Evolutionary conservation across 2,329 filamentous ascomycete genomes (phyloP).

Genomic region (Microdochium nivale): DNA sequence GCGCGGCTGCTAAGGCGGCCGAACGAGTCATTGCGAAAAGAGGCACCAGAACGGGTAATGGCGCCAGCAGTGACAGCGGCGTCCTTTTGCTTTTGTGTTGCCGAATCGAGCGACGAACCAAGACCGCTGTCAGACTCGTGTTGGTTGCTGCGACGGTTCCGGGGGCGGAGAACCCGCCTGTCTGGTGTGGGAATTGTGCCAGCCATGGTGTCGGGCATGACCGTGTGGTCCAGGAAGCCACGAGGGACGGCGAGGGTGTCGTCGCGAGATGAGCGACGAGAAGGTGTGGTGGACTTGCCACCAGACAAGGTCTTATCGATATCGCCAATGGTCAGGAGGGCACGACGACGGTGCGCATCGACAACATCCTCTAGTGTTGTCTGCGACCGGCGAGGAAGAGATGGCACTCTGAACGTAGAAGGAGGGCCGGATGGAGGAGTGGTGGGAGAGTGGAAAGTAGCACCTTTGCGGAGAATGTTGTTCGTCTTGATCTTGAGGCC

Average conservation of each 20-base stretch:
- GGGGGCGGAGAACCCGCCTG: slow-evolving; percentile 43
- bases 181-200: slow-evolving; percentile 24
- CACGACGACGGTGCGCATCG: slow-evolving; percentile 59
- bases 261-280: slow-evolving; percentile 38
- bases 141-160: slow-evolving; percentile 48
- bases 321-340: slow-evolving; percentile 55
- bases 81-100: slow-evolving; percentile 40
- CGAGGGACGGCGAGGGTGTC: slow-evolving; percentile 52
- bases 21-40: slow-evolving; percentile 38
- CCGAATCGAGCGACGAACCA: slow-evolving; percentile 69
- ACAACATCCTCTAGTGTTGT: slow-evolving; percentile 65
- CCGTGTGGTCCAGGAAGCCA: slow-evolving; percentile 47
- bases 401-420: slow-evolving; percentile 36
- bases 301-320: slow-evolving; percentile 55
- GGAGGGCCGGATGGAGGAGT: slow-evolving; percentile 28
- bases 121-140: slow-evolving; percentile 83
- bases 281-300: slow-evolving; percentile 27
- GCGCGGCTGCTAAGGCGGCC: slow-evolving; percentile 60
- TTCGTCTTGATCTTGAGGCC: slow-evolving; percentile 42
- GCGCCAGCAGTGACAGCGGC: slow-evolving; percentile 39
- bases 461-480: slow-evolving; percentile 59
- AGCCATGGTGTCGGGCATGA: slow-evolving; percentile 39
- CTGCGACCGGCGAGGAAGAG: slow-evolving; percentile 56
- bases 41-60: slow-evolving; percentile 50
- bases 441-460: slow-evolving; percentile 53